Evolutionary conservation across 345 rosid species (phyloP).

Genomic region (Pistacia integerrima): DNA sequence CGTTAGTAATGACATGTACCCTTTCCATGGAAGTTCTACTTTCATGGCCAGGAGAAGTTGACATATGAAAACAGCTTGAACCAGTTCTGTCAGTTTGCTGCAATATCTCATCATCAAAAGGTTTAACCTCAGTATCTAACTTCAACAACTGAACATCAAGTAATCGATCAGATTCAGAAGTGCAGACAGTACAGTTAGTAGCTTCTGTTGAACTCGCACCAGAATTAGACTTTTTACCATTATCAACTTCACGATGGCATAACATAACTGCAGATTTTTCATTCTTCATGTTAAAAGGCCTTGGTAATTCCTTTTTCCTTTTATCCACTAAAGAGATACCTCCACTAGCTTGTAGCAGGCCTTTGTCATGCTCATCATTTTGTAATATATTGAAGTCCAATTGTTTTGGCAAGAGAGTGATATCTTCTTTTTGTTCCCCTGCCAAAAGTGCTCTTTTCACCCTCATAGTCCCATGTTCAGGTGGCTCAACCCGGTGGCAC

Average conservation of each 20-base stretch:
- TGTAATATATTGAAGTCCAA: conserved; percentile 29
- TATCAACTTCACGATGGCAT: conserved; percentile 29
- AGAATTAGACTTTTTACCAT: conserved; percentile 29
- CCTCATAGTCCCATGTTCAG: conserved; percentile 38
- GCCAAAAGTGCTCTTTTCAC: conserved; percentile 33
- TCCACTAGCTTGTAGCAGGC: conserved; percentile 9
- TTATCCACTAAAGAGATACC: conserved; percentile 13
- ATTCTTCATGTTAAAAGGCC: conserved; percentile 22
- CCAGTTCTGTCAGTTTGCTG: conserved; percentile 24
- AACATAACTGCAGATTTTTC: conserved; percentile 38
- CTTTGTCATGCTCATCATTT: conserved; percentile 24
- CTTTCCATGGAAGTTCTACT: conserved; percentile 22
- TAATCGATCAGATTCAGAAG: conserved; percentile 19
- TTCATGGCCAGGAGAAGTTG: conserved; percentile 21
- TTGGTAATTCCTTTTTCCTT: conserved; percentile 14
- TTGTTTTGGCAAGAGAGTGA: conserved; percentile 24
- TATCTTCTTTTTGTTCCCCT: conserved; percentile 27
- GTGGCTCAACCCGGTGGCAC: conserved; percentile 39
- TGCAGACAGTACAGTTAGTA: conserved; percentile 27
- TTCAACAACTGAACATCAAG: conserved; percentile 18
- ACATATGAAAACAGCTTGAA: conserved; percentile 19
- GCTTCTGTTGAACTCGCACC: conserved; percentile 26
- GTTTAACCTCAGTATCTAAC: conserved; percentile 25
- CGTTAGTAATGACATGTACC: conserved; percentile 24
- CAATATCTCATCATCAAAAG: conserved; percentile 30